Percentiles rank a stretch among this genome's conserved stretches.
These are phyloP conservation scores for Leccinum truebloodii DNA, from an alignment of 768 basidiomycete species.

Conservation along the genomic window DNA sequence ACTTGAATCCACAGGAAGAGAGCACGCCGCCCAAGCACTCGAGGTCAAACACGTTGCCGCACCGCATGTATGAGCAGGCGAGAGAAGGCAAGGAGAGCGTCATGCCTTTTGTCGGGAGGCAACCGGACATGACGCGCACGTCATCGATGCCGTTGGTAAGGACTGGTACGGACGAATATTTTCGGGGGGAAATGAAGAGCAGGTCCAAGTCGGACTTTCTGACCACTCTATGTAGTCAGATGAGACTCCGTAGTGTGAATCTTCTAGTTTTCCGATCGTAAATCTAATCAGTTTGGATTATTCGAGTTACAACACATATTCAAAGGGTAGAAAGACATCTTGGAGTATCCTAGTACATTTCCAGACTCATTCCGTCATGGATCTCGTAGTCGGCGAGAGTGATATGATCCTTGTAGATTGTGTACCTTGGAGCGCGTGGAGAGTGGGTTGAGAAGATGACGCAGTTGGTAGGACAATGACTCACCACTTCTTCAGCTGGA, in stretches of 20 bases:
- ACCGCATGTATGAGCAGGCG: conserved; percentile 45
- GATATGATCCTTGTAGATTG: conserved; percentile 94
- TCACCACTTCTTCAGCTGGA: conserved; percentile 96
- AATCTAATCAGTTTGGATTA: too few relatives aligned
- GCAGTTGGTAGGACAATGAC: conserved; percentile 24
- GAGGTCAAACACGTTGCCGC: conserved; percentile 38
- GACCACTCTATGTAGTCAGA: background rate
- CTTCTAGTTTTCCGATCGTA: too few relatives aligned
- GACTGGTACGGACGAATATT: conserved; percentile 3
- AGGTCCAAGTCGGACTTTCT: conserved; percentile 6
- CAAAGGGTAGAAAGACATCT: background rate
- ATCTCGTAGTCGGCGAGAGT: conserved; percentile 92
- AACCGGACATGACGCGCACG: conserved; percentile 18
- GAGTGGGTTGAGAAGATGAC: background rate
- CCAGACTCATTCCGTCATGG: conserved; percentile 89
- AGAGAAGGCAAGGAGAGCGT: conserved; percentile 19
- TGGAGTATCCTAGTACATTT: conserved; percentile 67
- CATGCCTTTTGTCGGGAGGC: conserved; percentile 28
- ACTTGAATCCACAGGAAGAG: conserved; percentile 19
- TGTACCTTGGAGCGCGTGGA: conserved; percentile 65
- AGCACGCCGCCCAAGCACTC: conserved; percentile 24
- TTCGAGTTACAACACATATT: too few relatives aligned
- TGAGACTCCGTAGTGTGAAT: too few relatives aligned
- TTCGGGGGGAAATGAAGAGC: conserved; percentile 5
- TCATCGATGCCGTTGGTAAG: conserved; percentile 19